A percentile compares a stretch with the other conserved stretches of the same genome.
Evolutionary conservation across 768 basidiomycete genomes (phyloP).

Genomic region (Saitozyma sp.): DNA sequence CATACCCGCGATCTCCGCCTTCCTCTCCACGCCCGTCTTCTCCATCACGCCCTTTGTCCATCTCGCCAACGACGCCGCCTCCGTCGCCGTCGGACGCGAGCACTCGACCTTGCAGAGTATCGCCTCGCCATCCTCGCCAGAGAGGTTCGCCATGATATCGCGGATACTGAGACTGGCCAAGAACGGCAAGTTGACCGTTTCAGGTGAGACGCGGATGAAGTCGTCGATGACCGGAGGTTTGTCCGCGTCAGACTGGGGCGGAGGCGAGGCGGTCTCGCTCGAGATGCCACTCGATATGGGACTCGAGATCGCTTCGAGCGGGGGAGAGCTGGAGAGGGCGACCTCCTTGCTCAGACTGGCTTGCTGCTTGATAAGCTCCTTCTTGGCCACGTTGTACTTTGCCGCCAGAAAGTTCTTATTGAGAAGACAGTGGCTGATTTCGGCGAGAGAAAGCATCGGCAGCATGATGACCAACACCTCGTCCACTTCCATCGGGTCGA

Average conservation of each 20-base stretch:
- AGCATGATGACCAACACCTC: slow-evolving; percentile 20
- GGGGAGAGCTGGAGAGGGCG: background rate
- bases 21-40: slow-evolving; percentile 18
- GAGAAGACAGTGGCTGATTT: slow-evolving; percentile 9
- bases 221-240: slow-evolving; percentile 1
- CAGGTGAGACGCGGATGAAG: background rate
- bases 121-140: background rate
- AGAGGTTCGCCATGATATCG: slow-evolving; percentile 22
- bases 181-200: too few species aligned
- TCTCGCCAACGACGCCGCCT: slow-evolving; percentile 3
- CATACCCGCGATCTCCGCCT: slow-evolving; percentile 19
- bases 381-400: slow-evolving; percentile 22
- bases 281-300: background rate
- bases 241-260: background rate
- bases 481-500: slow-evolving; percentile 26
- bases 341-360: background rate
- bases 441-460: slow-evolving; percentile 5
- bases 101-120: slow-evolving; percentile 17
- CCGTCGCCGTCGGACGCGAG: slow-evolving; percentile 12
- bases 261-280: background rate
- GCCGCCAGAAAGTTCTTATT: slow-evolving; percentile 9
- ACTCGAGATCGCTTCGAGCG: background rate
- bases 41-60: slow-evolving; percentile 24
- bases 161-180: slow-evolving; percentile 5
- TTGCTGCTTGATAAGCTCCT: slow-evolving; percentile 5